These are phyloP conservation scores for Fusarium sp. DNA, from an alignment of 2,329 filamentous ascomycete species.

Conservation along the genomic window DNA sequence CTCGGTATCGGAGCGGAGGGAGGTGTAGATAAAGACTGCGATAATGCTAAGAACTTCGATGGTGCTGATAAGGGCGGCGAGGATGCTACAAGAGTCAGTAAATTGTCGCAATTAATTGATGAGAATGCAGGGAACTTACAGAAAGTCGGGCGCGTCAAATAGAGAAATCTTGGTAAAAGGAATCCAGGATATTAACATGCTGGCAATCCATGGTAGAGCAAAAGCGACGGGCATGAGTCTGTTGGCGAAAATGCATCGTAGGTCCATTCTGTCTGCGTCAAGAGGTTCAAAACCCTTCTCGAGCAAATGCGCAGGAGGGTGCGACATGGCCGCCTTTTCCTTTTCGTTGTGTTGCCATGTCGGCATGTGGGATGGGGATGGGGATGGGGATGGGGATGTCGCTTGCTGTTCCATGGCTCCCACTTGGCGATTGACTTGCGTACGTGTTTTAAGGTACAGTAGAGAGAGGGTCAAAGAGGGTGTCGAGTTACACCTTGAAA, in stretches of 20 bases:
- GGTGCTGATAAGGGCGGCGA: conserved; percentile 30
- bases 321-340: neutral
- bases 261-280: conserved; percentile 4
- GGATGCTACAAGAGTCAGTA: conserved; percentile 12
- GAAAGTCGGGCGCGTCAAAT: conserved; percentile 23
- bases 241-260: conserved; percentile 1
- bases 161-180: conserved; percentile 32
- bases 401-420: conserved; percentile 17
- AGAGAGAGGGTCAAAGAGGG: neutral
- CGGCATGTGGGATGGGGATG: conserved; percentile 26
- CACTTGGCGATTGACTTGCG: conserved; percentile 11
- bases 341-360: conserved; percentile 10
- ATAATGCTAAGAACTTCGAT: conserved; percentile 34
- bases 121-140: conserved; percentile 9
- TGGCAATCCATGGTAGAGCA: conserved; percentile 26
- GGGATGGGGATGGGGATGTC: conserved; percentile 3
- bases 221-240: conserved; percentile 28
- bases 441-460: neutral
- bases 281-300: neutral
- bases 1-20: conserved; percentile 8
- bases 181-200: conserved; percentile 37
- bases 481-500: neutral
- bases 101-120: too few species aligned
- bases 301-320: neutral
- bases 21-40: conserved; percentile 29